These are phyloP conservation scores for Tinospora cordifolia DNA, from an alignment of 164 flowering plant genomes.

Conservation along the genomic window DNA sequence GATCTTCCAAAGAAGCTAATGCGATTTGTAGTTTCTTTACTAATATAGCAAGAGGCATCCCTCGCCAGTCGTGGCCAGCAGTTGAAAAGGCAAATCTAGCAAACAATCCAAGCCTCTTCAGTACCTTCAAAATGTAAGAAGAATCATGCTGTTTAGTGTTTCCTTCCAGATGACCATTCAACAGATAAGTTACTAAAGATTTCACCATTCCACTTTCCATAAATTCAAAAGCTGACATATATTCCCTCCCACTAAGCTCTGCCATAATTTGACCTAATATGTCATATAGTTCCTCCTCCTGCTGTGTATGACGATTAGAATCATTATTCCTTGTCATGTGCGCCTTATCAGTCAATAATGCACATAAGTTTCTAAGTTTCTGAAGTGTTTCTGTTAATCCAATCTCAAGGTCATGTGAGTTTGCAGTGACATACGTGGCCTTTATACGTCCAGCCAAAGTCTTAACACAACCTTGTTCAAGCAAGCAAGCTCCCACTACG, in stretches of 20 bases:
- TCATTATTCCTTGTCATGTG: constrained; percentile 16
- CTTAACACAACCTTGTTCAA: constrained; percentile 51
- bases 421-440: constrained; percentile 43
- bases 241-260: constrained; percentile 52
- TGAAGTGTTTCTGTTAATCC: constrained; percentile 63
- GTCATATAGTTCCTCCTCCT: constrained; percentile 39
- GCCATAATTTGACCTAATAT: constrained; percentile 41
- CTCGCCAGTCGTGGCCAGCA: constrained; percentile 19
- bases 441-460: constrained; percentile 51
- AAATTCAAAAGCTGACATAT: constrained; percentile 88
- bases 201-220: constrained; percentile 80
- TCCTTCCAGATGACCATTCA: constrained; percentile 36
- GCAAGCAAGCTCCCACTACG: constrained; percentile 43
- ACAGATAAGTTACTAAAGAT: constrained; percentile 49
- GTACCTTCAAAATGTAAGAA: constrained; percentile 14
- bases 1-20: constrained; percentile 62
- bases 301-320: constrained; percentile 23
- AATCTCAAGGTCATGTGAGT: constrained; percentile 29
- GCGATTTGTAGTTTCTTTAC: constrained; percentile 58
- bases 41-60: constrained; percentile 35
- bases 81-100: constrained; percentile 41
- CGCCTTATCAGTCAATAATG: constrained; percentile 37
- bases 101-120: constrained; percentile 59
- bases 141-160: constrained; percentile 9
- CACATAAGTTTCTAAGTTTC: constrained; percentile 45